Evolutionary conservation across 2,329 filamentous ascomycete genomes (phyloP), one percentile per base, ranked within the genome.

Genomic region (Xylariaceae sp.): DNA sequence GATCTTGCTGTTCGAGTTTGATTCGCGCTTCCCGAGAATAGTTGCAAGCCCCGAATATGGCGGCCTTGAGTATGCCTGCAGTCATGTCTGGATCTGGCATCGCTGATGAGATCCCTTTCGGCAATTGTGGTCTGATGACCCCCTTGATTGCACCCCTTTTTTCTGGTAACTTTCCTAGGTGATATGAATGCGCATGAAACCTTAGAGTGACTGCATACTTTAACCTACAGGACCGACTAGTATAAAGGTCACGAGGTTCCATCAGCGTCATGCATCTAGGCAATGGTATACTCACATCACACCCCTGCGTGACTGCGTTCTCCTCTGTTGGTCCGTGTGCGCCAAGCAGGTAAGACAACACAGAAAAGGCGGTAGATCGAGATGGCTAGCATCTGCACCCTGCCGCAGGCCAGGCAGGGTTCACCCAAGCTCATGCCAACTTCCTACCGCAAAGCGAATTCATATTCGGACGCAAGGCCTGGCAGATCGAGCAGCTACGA

Each of bases 141-240:
- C 52, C 51, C 48, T 47, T 42, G 42, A 42, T 49, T 52, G 55
- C 52, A 58, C 55, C n/a, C n/a, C 55, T 57, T 53, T 53, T 57
- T 56, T 51, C 51, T 22, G 42, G 19, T 33, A 44, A n/a, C 39
- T 42, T 10, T 19, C 45, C 22, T 27, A 27, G 42, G 39, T 39
- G 38, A 22, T 11, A 27, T 7, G 30, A 30, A 42, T 14, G 17
- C 22, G 14, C 41, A 41, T 27, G 22, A 36, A 40, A 41, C 27
- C 31, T 38, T 36, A 45, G 22, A 27, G 22, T 27, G 22, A 27
- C 22, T 27, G 22, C 22, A 27, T 27, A 27, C 22, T 7, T 7
- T 27, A 27, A 27, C 22, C 22, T 27, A 38, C 35, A 38, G 10
- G 11, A 4, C 35, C 12, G 35, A 38, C 35, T n/a, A 14, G 15